Conservation (phyloP, 2,329 filamentous ascomycete species). For the Cytospora paraplurivora region DNA sequence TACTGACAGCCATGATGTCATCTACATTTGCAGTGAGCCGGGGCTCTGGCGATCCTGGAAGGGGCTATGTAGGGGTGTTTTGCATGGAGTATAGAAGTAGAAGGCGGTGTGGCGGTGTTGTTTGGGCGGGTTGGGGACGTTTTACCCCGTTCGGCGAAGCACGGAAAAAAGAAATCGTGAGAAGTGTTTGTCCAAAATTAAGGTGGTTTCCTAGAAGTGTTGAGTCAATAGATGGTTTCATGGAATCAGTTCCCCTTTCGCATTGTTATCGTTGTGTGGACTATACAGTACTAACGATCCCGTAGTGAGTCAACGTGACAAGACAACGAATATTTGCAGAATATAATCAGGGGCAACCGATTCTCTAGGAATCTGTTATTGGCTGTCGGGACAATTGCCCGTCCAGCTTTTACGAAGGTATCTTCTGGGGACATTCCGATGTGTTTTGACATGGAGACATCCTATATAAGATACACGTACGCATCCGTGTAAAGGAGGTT, state of each 20-base stretch:
- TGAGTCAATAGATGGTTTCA: background rate
- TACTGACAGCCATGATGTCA: conserved; percentile 84
- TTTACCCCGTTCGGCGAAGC: background rate
- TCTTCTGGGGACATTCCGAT: no score
- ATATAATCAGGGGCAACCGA: background rate
- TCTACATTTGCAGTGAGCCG: conserved; percentile 93
- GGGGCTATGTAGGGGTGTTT: background rate
- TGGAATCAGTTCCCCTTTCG: background rate
- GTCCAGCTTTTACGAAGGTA: no score
- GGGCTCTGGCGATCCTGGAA: conserved; percentile 72
- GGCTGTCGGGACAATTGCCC: background rate
- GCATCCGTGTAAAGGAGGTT: no score
- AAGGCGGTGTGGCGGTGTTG: background rate
- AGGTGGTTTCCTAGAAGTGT: background rate
- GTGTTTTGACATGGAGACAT: no score
- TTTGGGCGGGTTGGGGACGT: background rate
- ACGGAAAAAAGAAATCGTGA: background rate
- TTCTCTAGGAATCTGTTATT: background rate
- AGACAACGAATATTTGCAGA: background rate
- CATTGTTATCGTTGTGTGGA: background rate
- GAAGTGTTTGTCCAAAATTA: background rate
- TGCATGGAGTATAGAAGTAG: background rate
- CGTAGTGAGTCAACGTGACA: background rate
- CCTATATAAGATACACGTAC: no score
- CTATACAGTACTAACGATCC: background rate